Conservation (phyloP, 805 yeast species). For the Kuraishia piskuri region DNA sequence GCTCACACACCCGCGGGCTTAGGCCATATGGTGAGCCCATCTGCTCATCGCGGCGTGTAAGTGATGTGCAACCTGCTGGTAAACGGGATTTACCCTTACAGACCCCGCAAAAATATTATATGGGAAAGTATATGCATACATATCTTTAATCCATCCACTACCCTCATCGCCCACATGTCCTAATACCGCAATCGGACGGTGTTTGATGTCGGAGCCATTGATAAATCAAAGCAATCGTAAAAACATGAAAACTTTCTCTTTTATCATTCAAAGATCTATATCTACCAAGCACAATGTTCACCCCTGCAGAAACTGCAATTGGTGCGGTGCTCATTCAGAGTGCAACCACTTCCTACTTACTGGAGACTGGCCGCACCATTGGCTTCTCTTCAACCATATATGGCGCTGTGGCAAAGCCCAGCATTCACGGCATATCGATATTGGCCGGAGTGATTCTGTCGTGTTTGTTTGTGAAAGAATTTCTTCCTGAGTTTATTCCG, state of each 20-base stretch:
- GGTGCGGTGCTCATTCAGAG: constrained; percentile 40
- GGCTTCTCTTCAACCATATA: constrained; percentile 39
- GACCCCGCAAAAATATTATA: neutral
- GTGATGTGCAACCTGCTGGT: too few relatives aligned
- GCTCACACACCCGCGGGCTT: too few relatives aligned
- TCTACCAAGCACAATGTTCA: constrained; percentile 21
- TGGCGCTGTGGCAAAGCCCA: constrained; percentile 19
- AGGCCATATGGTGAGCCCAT: too few relatives aligned
- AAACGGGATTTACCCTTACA: too few relatives aligned
- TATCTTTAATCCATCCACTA: neutral
- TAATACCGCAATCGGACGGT: neutral
- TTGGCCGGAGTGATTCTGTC: constrained; percentile 27
- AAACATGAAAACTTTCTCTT: too few relatives aligned
- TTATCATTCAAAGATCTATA: neutral
- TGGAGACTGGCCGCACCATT: constrained; percentile 29
- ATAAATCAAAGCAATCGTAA: neutral
- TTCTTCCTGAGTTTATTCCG: constrained; percentile 19
- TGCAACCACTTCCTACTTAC: constrained; percentile 33
- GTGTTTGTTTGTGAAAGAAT: constrained; percentile 10
- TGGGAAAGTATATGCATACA: too few relatives aligned
- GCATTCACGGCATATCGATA: constrained; percentile 20
- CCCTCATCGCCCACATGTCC: neutral
- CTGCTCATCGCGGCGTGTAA: too few relatives aligned
- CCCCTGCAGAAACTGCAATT: constrained; percentile 31
- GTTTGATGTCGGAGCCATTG: neutral